These are phyloP conservation scores for Buxus sempervirens DNA, from an alignment of 164 flowering plant species.

Conservation along the genomic window DNA sequence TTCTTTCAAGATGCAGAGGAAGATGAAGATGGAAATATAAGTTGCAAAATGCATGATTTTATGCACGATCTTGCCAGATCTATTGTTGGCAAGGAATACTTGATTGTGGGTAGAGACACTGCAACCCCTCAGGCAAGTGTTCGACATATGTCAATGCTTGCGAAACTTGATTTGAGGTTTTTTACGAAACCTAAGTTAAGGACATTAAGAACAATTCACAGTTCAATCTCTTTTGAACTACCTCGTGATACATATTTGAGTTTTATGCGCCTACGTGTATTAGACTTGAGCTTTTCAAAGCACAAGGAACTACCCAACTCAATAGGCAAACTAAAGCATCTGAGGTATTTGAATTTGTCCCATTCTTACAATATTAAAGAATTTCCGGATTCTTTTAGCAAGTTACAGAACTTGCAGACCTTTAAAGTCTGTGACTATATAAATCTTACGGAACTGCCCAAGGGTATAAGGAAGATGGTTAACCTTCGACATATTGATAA, in stretches of 20 bases:
- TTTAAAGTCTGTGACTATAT: not conserved
- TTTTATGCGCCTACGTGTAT: conserved; percentile 2
- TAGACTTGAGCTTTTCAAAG: not conserved
- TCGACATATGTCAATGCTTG: not conserved
- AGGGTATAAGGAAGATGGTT: conserved; percentile 2
- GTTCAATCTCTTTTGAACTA: no score
- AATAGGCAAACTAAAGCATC: conserved; percentile 4
- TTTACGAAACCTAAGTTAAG: not conserved
- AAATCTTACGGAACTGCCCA: conserved; percentile 5
- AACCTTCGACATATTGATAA: conserved; percentile 1
- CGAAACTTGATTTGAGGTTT: not conserved
- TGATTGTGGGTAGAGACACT: not conserved
- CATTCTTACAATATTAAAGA: not conserved
- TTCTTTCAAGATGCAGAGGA: conserved; percentile 11
- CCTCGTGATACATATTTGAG: not conserved
- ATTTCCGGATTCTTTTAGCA: conserved; percentile 10
- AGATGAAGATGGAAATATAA: not conserved
- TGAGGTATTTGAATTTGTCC: conserved; percentile 15
- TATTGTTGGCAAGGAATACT: not conserved
- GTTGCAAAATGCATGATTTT: conserved; percentile 17
- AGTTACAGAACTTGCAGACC: conserved; percentile 12
- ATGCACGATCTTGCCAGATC: conserved; percentile 15
- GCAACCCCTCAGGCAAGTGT: not conserved
- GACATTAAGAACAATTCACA: not conserved
- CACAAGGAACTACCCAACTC: conserved; percentile 2